A percentile compares a stretch with the other conserved stretches of the same genome.
phyloP scores from a whole-genome alignment of 2,329 filamentous ascomycete species.

The Simplicillium aogashimaense region DNA sequence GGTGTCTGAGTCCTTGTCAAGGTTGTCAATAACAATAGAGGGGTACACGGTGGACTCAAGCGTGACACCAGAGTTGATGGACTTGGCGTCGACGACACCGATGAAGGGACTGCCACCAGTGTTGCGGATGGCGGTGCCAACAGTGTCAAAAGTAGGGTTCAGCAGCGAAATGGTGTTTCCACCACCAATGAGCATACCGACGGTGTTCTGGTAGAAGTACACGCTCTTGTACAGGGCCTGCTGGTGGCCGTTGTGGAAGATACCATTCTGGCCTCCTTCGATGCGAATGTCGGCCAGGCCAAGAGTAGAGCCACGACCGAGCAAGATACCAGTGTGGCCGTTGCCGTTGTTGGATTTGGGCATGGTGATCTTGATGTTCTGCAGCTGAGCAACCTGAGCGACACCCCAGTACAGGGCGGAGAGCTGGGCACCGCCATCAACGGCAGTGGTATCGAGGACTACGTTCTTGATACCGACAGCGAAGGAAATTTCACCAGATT shows the following conservation, averaged over 20 bases:
- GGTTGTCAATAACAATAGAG: constrained; percentile 32
- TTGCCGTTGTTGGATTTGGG: constrained; percentile 20
- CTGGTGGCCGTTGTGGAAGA: constrained; percentile 31
- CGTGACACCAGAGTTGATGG: constrained; percentile 29
- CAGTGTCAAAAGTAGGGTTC: constrained; percentile 28
- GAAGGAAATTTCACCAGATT: constrained; percentile 27
- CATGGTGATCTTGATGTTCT: constrained; percentile 33
- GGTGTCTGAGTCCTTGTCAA: constrained; percentile 27
- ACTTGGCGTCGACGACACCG: constrained; percentile 27
- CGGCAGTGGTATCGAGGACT: constrained; percentile 28
- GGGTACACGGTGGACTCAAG: constrained; percentile 25
- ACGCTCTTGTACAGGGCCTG: constrained; percentile 33
- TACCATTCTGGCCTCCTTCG: constrained; percentile 30
- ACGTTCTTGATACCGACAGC: constrained; percentile 32
- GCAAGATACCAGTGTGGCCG: constrained; percentile 30
- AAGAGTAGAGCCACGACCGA: constrained; percentile 30
- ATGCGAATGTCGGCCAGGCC: constrained; percentile 29
- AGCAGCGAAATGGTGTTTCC: constrained; percentile 30
- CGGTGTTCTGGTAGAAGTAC: constrained; percentile 30
- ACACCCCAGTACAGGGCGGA: constrained; percentile 33
- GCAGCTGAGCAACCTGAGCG: constrained; percentile 30
- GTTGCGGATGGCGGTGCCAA: constrained; percentile 24
- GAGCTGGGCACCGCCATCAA: constrained; percentile 22
- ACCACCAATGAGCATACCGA: constrained; percentile 18
- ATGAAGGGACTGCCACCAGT: constrained; percentile 28